Conservation (phyloP, 2,329 filamentous ascomycete genomes). For the Parafenestella ontariensis region DNA sequence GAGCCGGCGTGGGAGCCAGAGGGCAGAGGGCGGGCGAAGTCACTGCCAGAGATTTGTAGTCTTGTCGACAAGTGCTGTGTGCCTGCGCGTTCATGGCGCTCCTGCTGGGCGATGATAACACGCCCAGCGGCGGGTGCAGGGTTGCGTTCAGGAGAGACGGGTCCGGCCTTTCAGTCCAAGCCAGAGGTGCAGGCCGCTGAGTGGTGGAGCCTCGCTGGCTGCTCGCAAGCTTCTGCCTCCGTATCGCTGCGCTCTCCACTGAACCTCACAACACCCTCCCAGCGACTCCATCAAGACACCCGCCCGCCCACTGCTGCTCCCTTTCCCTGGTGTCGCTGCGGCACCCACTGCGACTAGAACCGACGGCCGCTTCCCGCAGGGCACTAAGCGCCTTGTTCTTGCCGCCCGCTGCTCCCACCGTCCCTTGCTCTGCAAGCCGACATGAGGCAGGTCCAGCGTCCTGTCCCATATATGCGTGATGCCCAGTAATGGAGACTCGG, state of each 20-base stretch:
- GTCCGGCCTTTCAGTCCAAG: slow-evolving; percentile 22
- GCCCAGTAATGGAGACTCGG: slow-evolving; percentile 49
- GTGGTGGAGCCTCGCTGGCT: slow-evolving; percentile 20
- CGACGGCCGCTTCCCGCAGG: slow-evolving; percentile 12
- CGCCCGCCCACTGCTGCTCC: slow-evolving; percentile 17
- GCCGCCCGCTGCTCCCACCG: slow-evolving; percentile 18
- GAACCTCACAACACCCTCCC: slow-evolving; percentile 15
- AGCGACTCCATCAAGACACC: slow-evolving; percentile 15
- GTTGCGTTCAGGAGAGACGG: slow-evolving; percentile 25
- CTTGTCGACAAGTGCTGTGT: too few species aligned
- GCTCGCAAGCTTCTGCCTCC: slow-evolving; percentile 26
- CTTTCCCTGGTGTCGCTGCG: slow-evolving; percentile 17
- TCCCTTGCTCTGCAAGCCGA: slow-evolving; percentile 41
- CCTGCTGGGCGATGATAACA: not conserved
- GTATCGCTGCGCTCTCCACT: slow-evolving; percentile 19
- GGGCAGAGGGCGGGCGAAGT: too few species aligned
- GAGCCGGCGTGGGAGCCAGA: not conserved
- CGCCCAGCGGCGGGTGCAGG: slow-evolving; percentile 15
- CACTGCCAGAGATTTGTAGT: too few species aligned
- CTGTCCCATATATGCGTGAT: slow-evolving; percentile 49
- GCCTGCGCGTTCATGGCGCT: not conserved
- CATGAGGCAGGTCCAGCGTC: slow-evolving; percentile 50
- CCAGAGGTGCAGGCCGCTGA: slow-evolving; percentile 24
- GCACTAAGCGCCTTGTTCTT: slow-evolving; percentile 33
- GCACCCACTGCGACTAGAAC: slow-evolving; percentile 3